phyloP scores from a whole-genome alignment of 108 stramenopile species.

The Fragilaria radians region DNA sequence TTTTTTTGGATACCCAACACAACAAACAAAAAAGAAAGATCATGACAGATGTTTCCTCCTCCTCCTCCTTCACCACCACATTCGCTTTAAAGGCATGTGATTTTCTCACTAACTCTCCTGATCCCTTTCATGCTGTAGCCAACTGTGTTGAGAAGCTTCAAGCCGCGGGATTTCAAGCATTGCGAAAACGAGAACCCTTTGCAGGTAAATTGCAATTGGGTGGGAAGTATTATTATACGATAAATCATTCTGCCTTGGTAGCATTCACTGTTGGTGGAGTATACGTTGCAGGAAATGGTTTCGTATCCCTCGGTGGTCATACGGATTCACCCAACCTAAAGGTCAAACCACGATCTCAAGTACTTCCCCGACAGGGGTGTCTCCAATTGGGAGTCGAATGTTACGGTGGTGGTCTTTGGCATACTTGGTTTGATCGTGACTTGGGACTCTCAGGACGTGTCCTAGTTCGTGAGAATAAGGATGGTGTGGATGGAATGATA shows the following conservation, averaged over 20 bases:
- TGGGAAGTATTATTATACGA: conserved; percentile 93
- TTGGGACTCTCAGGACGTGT: conserved; percentile 64
- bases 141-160: conserved; percentile 43
- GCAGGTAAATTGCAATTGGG: conserved; percentile 40
- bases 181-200: conserved; percentile 30
- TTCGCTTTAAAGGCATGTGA: conserved; percentile 62
- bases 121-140: conserved; percentile 74
- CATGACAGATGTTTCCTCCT: too few relatives aligned
- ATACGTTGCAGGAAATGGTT: conserved; percentile 56
- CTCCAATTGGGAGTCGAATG: conserved; percentile 70
- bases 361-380: conserved; percentile 29
- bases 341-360: conserved; percentile 77
- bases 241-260: conserved; percentile 87
- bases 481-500: conserved; percentile 8
- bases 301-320: conserved; percentile 81
- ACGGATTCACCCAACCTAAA: conserved; percentile 89
- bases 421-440: conserved; percentile 82
- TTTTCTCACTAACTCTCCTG: conserved; percentile 57
- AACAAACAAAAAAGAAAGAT: too few relatives aligned
- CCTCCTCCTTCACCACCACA: too few relatives aligned
- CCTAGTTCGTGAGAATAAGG: conserved; percentile 33
- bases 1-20: too few relatives aligned
- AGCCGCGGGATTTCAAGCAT: conserved; percentile 47
- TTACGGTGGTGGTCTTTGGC: conserved; percentile 83
- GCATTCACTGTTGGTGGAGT: conserved; percentile 88